A percentile compares a stretch with the other conserved stretches of the same genome.
Evolutionary conservation across 371 early-diverging fungal species (phyloP).

Genomic region (Apophysomyces trapeziformis): DNA sequence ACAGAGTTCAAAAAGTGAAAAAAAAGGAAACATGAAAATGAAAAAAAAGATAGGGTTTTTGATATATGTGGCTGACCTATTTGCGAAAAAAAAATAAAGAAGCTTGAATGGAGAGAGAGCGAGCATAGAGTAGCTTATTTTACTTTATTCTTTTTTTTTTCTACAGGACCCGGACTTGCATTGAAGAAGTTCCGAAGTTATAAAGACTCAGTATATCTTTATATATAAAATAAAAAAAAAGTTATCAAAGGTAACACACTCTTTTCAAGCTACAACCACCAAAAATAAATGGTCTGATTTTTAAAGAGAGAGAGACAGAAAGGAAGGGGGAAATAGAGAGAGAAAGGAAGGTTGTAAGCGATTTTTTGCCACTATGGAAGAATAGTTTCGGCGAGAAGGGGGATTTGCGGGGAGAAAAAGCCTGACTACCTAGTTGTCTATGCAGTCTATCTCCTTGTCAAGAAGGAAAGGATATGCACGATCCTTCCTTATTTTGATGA

Average conservation of each 20-base stretch:
- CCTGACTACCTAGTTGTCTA: not conserved
- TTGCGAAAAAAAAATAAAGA: too few relatives aligned
- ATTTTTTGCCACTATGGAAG: too few relatives aligned
- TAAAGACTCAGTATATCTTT: not conserved
- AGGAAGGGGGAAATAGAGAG: too few relatives aligned
- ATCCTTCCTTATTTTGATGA: slow-evolving; percentile 10
- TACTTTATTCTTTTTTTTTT: slow-evolving; percentile 1
- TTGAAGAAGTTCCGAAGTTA: slow-evolving; percentile 4
- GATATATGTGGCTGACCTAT: too few relatives aligned
- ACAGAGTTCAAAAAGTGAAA: not conserved
- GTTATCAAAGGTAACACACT: not conserved
- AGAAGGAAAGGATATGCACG: not conserved
- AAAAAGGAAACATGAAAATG: not conserved
- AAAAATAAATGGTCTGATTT: slow-evolving; percentile 11
- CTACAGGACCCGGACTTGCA: slow-evolving; percentile 1
- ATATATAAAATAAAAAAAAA: slow-evolving; percentile 6
- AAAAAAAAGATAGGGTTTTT: too few relatives aligned
- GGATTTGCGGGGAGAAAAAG: not conserved
- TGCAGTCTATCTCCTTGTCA: not conserved
- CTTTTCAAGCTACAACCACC: not conserved
- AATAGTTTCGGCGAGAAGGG: not conserved
- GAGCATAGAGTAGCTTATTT: not conserved
- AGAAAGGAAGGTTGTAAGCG: too few relatives aligned
- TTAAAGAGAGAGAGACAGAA: not conserved
- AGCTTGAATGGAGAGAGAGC: too few relatives aligned